Base-by-base conservation (phyloP, 164 flowering plant species). In the Hamamelis virginiana region DNA sequence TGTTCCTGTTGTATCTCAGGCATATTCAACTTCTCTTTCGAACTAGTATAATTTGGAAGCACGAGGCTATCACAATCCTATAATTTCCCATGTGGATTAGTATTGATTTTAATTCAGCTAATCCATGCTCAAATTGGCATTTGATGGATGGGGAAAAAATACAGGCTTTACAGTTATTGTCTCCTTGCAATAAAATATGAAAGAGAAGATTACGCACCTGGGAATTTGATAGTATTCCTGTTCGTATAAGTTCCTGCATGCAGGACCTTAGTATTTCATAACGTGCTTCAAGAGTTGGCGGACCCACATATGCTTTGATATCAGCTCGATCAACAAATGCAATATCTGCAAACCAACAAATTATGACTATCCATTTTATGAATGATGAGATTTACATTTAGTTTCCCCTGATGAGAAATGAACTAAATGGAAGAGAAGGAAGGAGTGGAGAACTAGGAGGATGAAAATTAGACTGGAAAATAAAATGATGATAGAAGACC, bases 321-420 rank as follows among this genome's bases (percentile, higher is more conserved):
- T 95, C 99, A 65, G 99, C 98, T 67, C 98, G 89, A 80, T 96
- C 99, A 48, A 96, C 97, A 80, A 96, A 96, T 51, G 99, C 99
- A 77, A 96, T 77, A 84, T 96, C 99, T 96, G 89, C 81, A 84
- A 73, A 64, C 67, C 71, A 79, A 60, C 22, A 59, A 67, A 59
- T 62, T 18, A 65, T 65, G 51, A 73, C 47, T 38, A 26, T 57
- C 43, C 18, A 22, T 38, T 60, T 16, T 18, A 41, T 21, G 18
- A 60, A 28, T 9, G 22, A 18, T 44, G 41, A 33, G 41, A 33
- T 2, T 33, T 33, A 33, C 41, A 33, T 33, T 33, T n/a, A n/a
- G 6, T 33, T 33, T 33, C 41, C 8, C 22, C 18, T 51, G 19
- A n/a, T 51, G 55, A 16, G 55, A 51, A 16, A 50, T 18, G 21